Evolutionary conservation across 495 filamentous ascomycete genomes (phyloP).

Genomic region (Penicillium pulvis): DNA sequence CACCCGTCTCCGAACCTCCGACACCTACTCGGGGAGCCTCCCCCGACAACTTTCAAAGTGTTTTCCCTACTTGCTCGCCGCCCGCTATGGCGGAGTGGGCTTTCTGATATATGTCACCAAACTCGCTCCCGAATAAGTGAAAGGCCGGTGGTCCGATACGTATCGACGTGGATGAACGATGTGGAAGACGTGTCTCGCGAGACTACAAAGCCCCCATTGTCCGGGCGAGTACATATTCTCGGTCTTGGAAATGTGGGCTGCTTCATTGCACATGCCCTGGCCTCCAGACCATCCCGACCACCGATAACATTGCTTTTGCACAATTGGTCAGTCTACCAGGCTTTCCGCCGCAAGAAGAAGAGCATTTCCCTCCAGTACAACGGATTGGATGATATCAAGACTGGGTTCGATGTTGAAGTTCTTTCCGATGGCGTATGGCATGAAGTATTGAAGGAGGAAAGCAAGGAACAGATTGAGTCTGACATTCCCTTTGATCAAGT

Average conservation of each 20-base stretch:
- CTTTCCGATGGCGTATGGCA: constrained; percentile 30
- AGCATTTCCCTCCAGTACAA: constrained; percentile 35
- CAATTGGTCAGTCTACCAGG: constrained; percentile 29
- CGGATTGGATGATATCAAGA: constrained; percentile 43
- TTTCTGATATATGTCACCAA: constrained; percentile 22
- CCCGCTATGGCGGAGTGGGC: constrained; percentile 42
- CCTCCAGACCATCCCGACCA: constrained; percentile 56
- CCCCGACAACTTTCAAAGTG: constrained; percentile 34
- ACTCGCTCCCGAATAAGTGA: constrained; percentile 6
- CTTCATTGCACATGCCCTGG: constrained; percentile 62
- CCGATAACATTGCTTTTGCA: constrained; percentile 61
- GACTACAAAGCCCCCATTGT: constrained; percentile 27
- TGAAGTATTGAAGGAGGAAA: constrained; percentile 26
- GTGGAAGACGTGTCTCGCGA: constrained; percentile 26
- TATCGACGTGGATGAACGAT: constrained; percentile 40
- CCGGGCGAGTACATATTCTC: constrained; percentile 59
- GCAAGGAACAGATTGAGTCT: constrained; percentile 14
- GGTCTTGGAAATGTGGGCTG: constrained; percentile 60
- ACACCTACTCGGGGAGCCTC: constrained; percentile 11
- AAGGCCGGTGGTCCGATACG: constrained; percentile 14
- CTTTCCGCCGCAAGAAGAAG: constrained; percentile 33
- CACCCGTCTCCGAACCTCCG: not conserved
- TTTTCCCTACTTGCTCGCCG: constrained; percentile 36
- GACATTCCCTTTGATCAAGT: constrained; percentile 11
- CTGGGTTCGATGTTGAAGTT: constrained; percentile 46